Conservation (phyloP, 148 eudicot genomes). For the Chenopodium suecicum region DNA sequence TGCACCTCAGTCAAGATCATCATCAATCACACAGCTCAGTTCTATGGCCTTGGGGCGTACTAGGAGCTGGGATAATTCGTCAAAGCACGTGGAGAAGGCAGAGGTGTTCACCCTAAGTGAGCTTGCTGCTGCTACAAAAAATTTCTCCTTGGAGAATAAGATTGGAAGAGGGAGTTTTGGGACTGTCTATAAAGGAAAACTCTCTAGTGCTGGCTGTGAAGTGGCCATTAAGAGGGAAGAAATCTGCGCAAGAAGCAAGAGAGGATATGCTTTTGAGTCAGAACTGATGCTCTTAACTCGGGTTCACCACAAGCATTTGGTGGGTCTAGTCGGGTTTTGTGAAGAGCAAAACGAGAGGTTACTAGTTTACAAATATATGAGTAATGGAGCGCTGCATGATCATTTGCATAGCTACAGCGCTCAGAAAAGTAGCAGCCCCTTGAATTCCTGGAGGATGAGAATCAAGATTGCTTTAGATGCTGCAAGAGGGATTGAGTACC, state of each 20-base stretch:
- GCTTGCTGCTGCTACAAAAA: slow-evolving; percentile 45
- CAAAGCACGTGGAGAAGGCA: slow-evolving; percentile 42
- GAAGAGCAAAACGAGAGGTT: slow-evolving; percentile 51
- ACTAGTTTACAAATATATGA: slow-evolving; percentile 56
- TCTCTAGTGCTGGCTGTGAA: slow-evolving; percentile 44
- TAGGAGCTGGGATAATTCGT: slow-evolving; percentile 42
- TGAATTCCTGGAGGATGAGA: slow-evolving; percentile 58
- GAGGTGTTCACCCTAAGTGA: slow-evolving; percentile 44
- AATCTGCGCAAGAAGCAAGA: slow-evolving; percentile 30
- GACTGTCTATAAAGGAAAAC: slow-evolving; percentile 42
- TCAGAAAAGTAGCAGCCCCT: slow-evolving; percentile 21
- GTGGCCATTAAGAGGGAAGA: slow-evolving; percentile 64
- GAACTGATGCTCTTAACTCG: slow-evolving; percentile 44
- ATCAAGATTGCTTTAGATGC: slow-evolving; percentile 60
- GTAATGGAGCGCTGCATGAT: slow-evolving; percentile 51
- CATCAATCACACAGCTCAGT: slow-evolving; percentile 38
- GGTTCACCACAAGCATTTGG: slow-evolving; percentile 67
- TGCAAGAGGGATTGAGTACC: slow-evolving; percentile 63
- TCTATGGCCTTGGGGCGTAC: slow-evolving; percentile 33
- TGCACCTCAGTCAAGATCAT: slow-evolving; percentile 41
- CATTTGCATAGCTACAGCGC: slow-evolving; percentile 40
- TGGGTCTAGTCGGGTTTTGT: slow-evolving; percentile 56
- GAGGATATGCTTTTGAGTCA: slow-evolving; percentile 44
- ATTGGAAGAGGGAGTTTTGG: slow-evolving; percentile 66
- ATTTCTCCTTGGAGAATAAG: slow-evolving; percentile 47